A percentile compares a stretch with the other conserved stretches of the same genome.
Conservation (phyloP, 192 early-diverging fungal genomes). For the Linnemannia exigua region DNA sequence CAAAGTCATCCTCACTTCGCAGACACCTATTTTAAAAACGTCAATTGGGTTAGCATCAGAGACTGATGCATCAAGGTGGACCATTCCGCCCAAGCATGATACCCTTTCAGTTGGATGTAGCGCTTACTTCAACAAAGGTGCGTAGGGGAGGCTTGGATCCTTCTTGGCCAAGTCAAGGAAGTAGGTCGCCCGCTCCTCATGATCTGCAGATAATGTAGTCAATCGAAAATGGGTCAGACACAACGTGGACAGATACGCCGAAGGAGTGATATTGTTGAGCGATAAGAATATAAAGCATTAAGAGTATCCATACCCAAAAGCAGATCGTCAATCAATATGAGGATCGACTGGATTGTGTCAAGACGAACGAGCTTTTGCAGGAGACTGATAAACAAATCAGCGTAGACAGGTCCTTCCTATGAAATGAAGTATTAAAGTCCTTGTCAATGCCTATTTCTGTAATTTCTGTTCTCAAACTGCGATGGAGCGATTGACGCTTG, state of each 20-base stretch:
- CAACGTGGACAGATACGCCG: neutral
- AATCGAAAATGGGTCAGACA: neutral
- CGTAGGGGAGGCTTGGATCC: conserved; percentile 57
- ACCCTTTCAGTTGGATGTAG: neutral
- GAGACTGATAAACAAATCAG: conserved; percentile 78
- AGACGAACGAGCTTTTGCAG: conserved; percentile 82
- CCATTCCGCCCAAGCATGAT: neutral
- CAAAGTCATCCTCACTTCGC: conserved; percentile 88
- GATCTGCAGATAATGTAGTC: conserved; percentile 36
- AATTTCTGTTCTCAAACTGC: neutral
- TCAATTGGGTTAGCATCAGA: neutral
- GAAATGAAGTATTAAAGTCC: neutral
- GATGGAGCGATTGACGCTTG: neutral
- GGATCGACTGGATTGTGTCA: conserved; percentile 92
- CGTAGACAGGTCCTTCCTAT: conserved; percentile 67
- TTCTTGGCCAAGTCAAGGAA: conserved; percentile 54
- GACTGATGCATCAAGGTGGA: neutral
- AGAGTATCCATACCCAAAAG: conserved; percentile 66
- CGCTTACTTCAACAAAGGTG: conserved; percentile 64
- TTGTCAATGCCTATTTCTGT: neutral
- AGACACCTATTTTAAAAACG: conserved; percentile 66
- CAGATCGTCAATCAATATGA: conserved; percentile 89
- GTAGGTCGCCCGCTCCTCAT: conserved; percentile 59
- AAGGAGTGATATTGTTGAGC: neutral
- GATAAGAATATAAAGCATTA: no score